These are phyloP conservation scores for Kwoniella dejecticola DNA, from an alignment of 768 basidiomycete genomes.

Conservation along the genomic window DNA sequence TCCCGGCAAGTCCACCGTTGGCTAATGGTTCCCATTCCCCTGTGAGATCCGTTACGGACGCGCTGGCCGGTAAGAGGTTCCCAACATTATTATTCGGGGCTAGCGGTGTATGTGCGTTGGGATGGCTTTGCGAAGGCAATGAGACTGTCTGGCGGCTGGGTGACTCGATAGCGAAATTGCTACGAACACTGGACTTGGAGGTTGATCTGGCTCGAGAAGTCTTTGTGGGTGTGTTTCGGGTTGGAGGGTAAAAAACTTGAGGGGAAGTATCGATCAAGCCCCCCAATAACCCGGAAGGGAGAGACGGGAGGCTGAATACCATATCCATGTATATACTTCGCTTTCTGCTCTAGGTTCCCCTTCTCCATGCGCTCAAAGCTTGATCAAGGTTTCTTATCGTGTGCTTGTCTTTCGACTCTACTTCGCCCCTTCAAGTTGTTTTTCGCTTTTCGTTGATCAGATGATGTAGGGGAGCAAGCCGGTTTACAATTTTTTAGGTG, in stretches of 20 bases:
- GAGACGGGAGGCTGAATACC: slow-evolving; percentile 26
- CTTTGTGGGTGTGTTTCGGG: slow-evolving; percentile 14
- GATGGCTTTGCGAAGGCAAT: background rate
- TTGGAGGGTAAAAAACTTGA: slow-evolving; percentile 28
- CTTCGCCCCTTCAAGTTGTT: too few species aligned
- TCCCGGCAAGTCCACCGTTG: slow-evolving; percentile 10
- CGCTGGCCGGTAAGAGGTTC: slow-evolving; percentile 10
- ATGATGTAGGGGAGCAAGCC: background rate
- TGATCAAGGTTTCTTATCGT: too few species aligned
- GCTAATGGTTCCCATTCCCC: slow-evolving; percentile 25
- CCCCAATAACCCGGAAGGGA: slow-evolving; percentile 14
- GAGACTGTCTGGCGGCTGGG: background rate
- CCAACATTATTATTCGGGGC: background rate
- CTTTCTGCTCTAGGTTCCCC: background rate
- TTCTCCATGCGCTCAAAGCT: slow-evolving; percentile 6
- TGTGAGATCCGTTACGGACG: slow-evolving; percentile 12
- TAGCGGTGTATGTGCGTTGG: background rate
- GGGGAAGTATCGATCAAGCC: slow-evolving; percentile 30
- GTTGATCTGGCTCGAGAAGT: slow-evolving; percentile 4
- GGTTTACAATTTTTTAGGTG: too few species aligned
- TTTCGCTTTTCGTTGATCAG: background rate
- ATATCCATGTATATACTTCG: background rate
- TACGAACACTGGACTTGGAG: background rate
- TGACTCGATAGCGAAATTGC: background rate
- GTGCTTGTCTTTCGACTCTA: too few species aligned